These are phyloP conservation scores for Talaromyces sp. DNA, from an alignment of 2,329 filamentous ascomycete genomes.

Conservation along the genomic window DNA sequence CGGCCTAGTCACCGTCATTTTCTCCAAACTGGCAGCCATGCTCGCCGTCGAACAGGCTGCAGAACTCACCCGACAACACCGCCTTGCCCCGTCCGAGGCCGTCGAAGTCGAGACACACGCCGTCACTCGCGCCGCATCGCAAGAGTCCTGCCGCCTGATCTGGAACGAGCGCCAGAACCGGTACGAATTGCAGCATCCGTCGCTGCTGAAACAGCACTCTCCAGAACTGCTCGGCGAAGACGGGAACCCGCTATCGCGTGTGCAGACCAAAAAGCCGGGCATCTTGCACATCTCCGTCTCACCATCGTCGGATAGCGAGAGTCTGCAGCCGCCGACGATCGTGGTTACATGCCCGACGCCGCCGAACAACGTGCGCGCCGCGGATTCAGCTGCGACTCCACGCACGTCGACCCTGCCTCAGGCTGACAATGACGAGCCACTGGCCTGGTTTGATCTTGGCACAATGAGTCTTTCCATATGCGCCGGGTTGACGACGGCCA, in stretches of 20 bases:
- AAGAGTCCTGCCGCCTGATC: conserved; percentile 42
- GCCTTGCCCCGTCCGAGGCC: conserved; percentile 35
- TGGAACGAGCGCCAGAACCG: conserved; percentile 37
- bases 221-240: conserved; percentile 30
- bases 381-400: conserved; percentile 26
- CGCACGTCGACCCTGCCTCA: conserved; percentile 37
- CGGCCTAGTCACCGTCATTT: conserved; percentile 40
- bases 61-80: conserved; percentile 34
- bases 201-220: conserved; percentile 26
- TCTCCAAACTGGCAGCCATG: conserved; percentile 46
- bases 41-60: conserved; percentile 44
- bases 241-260: conserved; percentile 29
- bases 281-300: conserved; percentile 40
- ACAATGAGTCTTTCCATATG: conserved; percentile 37
- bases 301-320: conserved; percentile 22
- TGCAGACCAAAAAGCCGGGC: conserved; percentile 24
- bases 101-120: conserved; percentile 40
- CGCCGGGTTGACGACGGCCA: conserved; percentile 33
- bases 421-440: conserved; percentile 31
- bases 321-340: conserved; percentile 25
- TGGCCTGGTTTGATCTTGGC: conserved; percentile 40
- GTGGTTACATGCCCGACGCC: conserved; percentile 34
- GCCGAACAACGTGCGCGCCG: conserved; percentile 29
- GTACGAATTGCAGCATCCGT: conserved; percentile 45
- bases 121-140: conserved; percentile 38